These are phyloP conservation scores for Eucalyptus decipiens DNA, from an alignment of 345 rosid species.

Conservation along the genomic window DNA sequence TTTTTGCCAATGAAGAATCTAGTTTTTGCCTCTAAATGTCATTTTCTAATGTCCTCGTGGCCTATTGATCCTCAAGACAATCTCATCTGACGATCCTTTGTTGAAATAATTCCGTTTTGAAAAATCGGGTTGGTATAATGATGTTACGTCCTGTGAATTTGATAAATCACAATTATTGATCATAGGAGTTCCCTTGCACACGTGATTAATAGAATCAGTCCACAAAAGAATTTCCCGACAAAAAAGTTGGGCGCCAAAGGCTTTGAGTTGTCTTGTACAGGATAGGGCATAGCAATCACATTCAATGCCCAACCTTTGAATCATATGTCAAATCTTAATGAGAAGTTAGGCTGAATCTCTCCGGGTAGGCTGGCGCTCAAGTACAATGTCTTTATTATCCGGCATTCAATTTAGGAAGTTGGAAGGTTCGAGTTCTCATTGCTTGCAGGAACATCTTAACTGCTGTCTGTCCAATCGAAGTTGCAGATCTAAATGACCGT, in stretches of 20 bases:
- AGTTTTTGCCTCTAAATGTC: too few species aligned
- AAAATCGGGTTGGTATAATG: too few species aligned
- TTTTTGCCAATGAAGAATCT: too few species aligned
- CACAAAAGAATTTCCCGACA: neutral
- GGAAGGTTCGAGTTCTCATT: neutral
- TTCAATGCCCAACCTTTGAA: neutral
- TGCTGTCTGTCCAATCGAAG: neutral
- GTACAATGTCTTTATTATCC: neutral
- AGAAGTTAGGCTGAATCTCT: neutral
- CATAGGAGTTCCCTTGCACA: neutral
- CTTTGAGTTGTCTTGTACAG: neutral
- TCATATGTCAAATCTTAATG: neutral
- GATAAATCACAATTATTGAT: neutral
- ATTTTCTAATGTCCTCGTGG: accelerated
- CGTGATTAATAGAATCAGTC: neutral
- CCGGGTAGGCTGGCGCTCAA: neutral
- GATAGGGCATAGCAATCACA: neutral
- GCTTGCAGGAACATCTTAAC: neutral
- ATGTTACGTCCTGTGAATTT: neutral
- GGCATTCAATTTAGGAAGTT: neutral
- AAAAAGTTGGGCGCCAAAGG: neutral
- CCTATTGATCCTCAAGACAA: too few species aligned
- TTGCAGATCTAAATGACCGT: neutral
- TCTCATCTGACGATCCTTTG: accelerated
- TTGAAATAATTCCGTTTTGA: too few species aligned